These are phyloP conservation scores for Biscogniauxia sp. DNA, from an alignment of 2,329 filamentous ascomycete species.

Conservation along the genomic window DNA sequence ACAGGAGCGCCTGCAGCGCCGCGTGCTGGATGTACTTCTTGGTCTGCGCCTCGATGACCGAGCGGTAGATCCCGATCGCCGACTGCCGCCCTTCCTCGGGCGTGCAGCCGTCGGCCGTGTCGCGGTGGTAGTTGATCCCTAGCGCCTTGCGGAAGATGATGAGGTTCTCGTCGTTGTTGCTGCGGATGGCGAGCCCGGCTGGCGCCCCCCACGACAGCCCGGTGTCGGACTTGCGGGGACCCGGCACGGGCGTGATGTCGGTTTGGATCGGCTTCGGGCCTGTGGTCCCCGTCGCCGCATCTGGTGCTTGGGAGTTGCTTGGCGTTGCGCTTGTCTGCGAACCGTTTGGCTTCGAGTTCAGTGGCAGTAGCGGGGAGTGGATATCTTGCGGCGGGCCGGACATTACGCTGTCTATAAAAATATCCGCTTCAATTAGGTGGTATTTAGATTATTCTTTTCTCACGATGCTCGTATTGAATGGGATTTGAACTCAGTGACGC, in stretches of 20 bases:
- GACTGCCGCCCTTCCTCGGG: constrained; percentile 35
- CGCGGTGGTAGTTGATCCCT: constrained; percentile 38
- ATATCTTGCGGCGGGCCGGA: neutral
- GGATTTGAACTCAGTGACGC: neutral
- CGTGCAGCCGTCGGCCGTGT: constrained; percentile 20
- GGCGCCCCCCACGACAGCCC: constrained; percentile 37
- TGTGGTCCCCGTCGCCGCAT: constrained; percentile 2
- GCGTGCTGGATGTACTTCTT: constrained; percentile 34
- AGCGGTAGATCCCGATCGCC: constrained; percentile 42
- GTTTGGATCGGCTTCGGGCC: constrained; percentile 9
- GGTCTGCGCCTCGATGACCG: constrained; percentile 35
- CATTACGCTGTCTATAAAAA: neutral
- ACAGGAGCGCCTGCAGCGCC: constrained; percentile 37
- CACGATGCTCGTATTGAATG: neutral
- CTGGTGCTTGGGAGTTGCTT: neutral
- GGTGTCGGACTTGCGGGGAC: constrained; percentile 27
- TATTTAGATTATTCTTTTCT: neutral
- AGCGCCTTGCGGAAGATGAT: constrained; percentile 42
- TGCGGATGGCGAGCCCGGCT: constrained; percentile 35
- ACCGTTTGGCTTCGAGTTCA: constrained; percentile 2
- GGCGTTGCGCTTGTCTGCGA: constrained; percentile 1
- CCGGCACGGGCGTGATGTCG: constrained; percentile 8
- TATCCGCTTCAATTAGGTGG: neutral
- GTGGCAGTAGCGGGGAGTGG: neutral
- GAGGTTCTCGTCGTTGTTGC: constrained; percentile 38